These are phyloP conservation scores for Whalleya microplaca DNA, from an alignment of 2,329 filamentous ascomycete species.

Conservation along the genomic window DNA sequence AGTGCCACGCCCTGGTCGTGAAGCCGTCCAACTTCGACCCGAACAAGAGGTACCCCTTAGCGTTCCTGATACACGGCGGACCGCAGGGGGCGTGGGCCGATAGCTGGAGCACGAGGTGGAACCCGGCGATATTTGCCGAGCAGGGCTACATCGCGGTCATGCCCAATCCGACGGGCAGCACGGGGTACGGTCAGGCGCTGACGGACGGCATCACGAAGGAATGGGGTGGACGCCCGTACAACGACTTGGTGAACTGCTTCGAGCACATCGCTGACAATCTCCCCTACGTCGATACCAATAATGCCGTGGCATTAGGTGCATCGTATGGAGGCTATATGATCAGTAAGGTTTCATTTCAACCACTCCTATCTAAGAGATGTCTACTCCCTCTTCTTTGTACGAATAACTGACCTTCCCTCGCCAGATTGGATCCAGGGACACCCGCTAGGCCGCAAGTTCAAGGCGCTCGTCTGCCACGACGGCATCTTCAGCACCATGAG, in stretches of 20 bases:
- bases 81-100: slow-evolving; percentile 79
- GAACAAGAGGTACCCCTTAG: slow-evolving; percentile 75
- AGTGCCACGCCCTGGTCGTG: slow-evolving; percentile 72
- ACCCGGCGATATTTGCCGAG: slow-evolving; percentile 82
- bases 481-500: slow-evolving; percentile 77
- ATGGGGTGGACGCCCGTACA: slow-evolving; percentile 85
- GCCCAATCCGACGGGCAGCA: slow-evolving; percentile 83
- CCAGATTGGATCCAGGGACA: slow-evolving; percentile 89
- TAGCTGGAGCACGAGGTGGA: slow-evolving; percentile 76
- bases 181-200: slow-evolving; percentile 79
- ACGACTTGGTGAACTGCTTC: slow-evolving; percentile 79
- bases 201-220: slow-evolving; percentile 76
- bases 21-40: slow-evolving; percentile 70
- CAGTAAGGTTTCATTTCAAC: slow-evolving; percentile 48
- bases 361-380: neutral
- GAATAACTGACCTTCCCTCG: slow-evolving; percentile 11
- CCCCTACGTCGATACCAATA: slow-evolving; percentile 68
- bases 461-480: slow-evolving; percentile 86
- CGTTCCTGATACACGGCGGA: slow-evolving; percentile 81
- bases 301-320: slow-evolving; percentile 75
- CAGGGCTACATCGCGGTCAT: slow-evolving; percentile 83
- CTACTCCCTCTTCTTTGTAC: neutral
- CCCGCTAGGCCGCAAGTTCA: slow-evolving; percentile 79
- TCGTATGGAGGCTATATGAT: slow-evolving; percentile 79
- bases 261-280: slow-evolving; percentile 72